These are phyloP conservation scores for Cytospora mali DNA, from an alignment of 2,329 filamentous ascomycete genomes.

Conservation along the genomic window DNA sequence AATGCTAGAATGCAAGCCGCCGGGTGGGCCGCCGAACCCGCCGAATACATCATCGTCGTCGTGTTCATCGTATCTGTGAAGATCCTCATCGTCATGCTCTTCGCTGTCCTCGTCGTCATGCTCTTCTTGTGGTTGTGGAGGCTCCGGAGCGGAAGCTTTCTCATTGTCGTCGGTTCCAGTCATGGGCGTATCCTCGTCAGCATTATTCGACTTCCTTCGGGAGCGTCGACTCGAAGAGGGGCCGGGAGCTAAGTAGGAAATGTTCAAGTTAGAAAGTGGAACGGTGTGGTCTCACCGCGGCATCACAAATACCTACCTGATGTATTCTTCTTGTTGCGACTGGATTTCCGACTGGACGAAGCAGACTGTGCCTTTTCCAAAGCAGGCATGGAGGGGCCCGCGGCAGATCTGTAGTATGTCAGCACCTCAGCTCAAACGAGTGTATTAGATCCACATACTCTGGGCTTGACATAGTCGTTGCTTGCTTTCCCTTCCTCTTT, in stretches of 20 bases:
- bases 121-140: constrained; percentile 48
- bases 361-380: constrained; percentile 61
- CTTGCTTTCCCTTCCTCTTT: constrained; percentile 60
- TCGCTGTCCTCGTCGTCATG: constrained; percentile 46
- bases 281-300: too few relatives aligned
- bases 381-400: constrained; percentile 65
- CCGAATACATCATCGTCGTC: constrained; percentile 69
- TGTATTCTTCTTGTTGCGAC: constrained; percentile 65
- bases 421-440: constrained; percentile 2
- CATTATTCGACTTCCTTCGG: constrained; percentile 56
- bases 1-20: constrained; percentile 76
- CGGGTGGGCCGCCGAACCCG: constrained; percentile 68
- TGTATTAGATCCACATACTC: constrained; percentile 54
- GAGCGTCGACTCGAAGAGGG: constrained; percentile 48
- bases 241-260: constrained; percentile 38
- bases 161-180: constrained; percentile 65
- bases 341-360: constrained; percentile 72
- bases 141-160: constrained; percentile 45
- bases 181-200: constrained; percentile 67
- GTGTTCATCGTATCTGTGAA: constrained; percentile 49
- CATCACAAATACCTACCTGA: constrained; percentile 40
- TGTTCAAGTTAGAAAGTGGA: constrained; percentile 29
- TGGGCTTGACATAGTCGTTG: constrained; percentile 71
- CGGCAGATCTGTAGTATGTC: constrained; percentile 33
- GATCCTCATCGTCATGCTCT: constrained; percentile 57